Base-by-base conservation (phyloP, 257 asterid genomes). In the Ballota nigra region DNA sequence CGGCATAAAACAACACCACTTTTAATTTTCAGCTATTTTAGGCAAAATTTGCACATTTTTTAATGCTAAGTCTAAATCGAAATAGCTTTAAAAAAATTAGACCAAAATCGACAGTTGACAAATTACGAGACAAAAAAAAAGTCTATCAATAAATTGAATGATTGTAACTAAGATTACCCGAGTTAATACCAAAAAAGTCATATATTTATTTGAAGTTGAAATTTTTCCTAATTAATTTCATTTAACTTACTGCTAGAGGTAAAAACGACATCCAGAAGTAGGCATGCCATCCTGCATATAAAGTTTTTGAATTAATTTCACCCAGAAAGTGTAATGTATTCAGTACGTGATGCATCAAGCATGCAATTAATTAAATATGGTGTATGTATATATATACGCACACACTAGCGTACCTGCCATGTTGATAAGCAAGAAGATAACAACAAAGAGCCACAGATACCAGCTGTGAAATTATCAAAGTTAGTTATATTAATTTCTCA, bases 401-500 rank as follows among this genome's bases (percentile, higher is more conserved):
- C 19, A 69, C 12, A 38, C 63, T 33, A 63, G 63, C 43, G 55
- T 87, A 94, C 98, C 97, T 86, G 89, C 84, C 29, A 92, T 78
- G 84, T 95, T 85, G 69, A 89, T 47, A 57, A 89, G 85, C 89
- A 95, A 81, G 82, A 95, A 92, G 74, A 88, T 34, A 36, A 95
- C 87, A 49, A 85, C 96, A 78, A 95, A 95, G 43, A 92, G 70
- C 99, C 99, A 95, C 76, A 95, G 78, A 82, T 85, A 94, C 96
- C 93, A 86, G 84, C 98, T 94, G 96, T 66, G 53, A 20, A 47
- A 63, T 43, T 3, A 43, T 19, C 4, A 19, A 2, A 51, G 24
- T 16, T 51, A 51, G 22, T 16, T 49, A 51, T 51, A 49, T 31
- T 4, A 4, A 33, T 51, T 51, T 43, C 19, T 43, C 6, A 43